Conservation (phyloP, 2,329 filamentous ascomycete genomes). For the Drechslerella coelobrocha region DNA sequence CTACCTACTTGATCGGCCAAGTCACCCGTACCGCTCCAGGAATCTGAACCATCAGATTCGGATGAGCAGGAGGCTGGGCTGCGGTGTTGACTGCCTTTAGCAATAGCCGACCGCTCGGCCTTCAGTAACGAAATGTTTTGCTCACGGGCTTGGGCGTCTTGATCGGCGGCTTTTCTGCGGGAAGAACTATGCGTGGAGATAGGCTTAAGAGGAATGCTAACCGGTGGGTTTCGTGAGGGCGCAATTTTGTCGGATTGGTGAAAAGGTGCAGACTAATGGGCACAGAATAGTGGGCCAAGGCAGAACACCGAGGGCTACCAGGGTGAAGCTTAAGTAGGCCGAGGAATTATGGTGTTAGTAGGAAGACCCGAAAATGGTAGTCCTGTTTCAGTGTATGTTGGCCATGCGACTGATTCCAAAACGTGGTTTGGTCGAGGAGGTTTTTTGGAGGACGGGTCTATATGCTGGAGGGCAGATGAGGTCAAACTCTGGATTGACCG, state of each 20-base stretch:
- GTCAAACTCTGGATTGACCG: too few species aligned
- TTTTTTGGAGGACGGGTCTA: too few species aligned
- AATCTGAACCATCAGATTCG: conserved; percentile 69
- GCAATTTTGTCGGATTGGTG: conserved; percentile 43
- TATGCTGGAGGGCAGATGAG: too few species aligned
- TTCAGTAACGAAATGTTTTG: conserved; percentile 63
- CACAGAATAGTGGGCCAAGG: not conserved
- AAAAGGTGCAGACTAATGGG: not conserved
- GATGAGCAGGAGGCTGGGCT: conserved; percentile 61
- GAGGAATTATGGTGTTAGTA: too few species aligned
- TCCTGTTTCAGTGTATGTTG: too few species aligned
- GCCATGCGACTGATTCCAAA: too few species aligned
- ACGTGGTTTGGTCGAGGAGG: too few species aligned
- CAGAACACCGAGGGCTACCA: not conserved
- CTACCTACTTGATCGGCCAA: conserved; percentile 89
- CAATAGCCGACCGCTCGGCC: conserved; percentile 57
- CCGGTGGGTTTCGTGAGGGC: conserved; percentile 25
- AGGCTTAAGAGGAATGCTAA: conserved; percentile 45
- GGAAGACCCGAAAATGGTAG: too few species aligned
- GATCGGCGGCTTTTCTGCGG: conserved; percentile 57
- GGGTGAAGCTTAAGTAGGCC: not conserved
- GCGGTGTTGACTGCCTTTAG: conserved; percentile 48
- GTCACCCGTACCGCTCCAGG: conserved; percentile 94
- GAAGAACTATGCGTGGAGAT: conserved; percentile 57
- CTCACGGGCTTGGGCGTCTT: conserved; percentile 60